These are phyloP conservation scores for Saturnispora silvae DNA, from an alignment of 805 yeast species.

Conservation along the genomic window DNA sequence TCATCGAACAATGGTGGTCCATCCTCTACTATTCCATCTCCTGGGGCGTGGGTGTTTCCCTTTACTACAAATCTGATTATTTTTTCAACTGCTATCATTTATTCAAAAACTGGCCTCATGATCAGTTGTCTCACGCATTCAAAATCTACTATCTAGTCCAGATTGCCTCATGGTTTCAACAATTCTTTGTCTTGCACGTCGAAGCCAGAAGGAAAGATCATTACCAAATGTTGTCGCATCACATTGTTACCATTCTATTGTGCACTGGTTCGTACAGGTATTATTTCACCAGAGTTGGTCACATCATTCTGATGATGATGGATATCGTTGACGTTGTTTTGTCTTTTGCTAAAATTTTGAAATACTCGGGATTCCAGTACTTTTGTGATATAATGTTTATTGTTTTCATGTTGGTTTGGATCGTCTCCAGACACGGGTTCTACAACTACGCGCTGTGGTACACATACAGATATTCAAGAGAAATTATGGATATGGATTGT, in stretches of 20 bases:
- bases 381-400: conserved; percentile 63
- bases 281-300: conserved; percentile 69
- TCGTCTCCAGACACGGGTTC: conserved; percentile 59
- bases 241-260: conserved; percentile 63
- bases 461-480: conserved; percentile 36
- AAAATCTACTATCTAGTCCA: conserved; percentile 66
- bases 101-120: conserved; percentile 69
- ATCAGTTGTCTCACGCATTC: conserved; percentile 37
- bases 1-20: conserved; percentile 84
- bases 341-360: conserved; percentile 64
- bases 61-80: conserved; percentile 51
- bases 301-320: conserved; percentile 68
- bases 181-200: conserved; percentile 61
- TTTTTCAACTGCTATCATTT: conserved; percentile 46
- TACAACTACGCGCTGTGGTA: conserved; percentile 60
- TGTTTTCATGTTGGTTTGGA: conserved; percentile 59
- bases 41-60: conserved; percentile 44
- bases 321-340: conserved; percentile 71
- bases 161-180: conserved; percentile 74
- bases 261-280: conserved; percentile 63
- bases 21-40: conserved; percentile 47
- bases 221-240: conserved; percentile 80
- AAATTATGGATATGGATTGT: conserved; percentile 40
- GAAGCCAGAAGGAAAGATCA: conserved; percentile 79
- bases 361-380: conserved; percentile 51